These are phyloP conservation scores for Neurospora hispaniola DNA, from an alignment of 495 filamentous ascomycete genomes.

Conservation along the genomic window DNA sequence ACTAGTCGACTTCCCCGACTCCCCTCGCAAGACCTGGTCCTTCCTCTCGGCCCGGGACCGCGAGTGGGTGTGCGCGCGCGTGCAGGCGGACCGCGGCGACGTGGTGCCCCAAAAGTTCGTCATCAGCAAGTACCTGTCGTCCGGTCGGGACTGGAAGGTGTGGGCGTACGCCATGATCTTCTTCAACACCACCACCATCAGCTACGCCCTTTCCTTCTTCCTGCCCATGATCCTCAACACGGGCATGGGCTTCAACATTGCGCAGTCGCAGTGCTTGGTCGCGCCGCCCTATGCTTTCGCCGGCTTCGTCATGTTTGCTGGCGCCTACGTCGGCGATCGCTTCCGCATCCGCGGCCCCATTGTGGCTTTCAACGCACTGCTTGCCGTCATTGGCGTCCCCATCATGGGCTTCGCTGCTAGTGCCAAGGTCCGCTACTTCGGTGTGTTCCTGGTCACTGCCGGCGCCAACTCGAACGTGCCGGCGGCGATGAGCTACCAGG, in stretches of 20 bases:
- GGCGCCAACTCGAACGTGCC: conserved; percentile 53
- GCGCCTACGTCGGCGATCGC: conserved; percentile 45
- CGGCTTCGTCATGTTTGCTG: conserved; percentile 46
- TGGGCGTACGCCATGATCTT: conserved; percentile 53
- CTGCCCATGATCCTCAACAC: conserved; percentile 50
- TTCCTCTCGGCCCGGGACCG: conserved; percentile 41
- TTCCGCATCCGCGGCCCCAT: conserved; percentile 47
- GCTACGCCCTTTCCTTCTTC: conserved; percentile 59
- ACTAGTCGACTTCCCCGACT: conserved; percentile 52
- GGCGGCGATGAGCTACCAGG: conserved; percentile 49
- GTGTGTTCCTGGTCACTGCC: conserved; percentile 51
- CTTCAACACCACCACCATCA: conserved; percentile 47
- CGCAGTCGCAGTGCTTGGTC: conserved; percentile 47
- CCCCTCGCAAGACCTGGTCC: conserved; percentile 37
- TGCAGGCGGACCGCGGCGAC: conserved; percentile 50
- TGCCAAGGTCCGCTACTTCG: conserved; percentile 47
- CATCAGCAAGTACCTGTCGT: conserved; percentile 37
- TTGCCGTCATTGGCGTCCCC: conserved; percentile 37
- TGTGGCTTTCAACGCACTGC: conserved; percentile 41
- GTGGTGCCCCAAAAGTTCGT: conserved; percentile 39
- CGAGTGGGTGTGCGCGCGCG: conserved; percentile 46
- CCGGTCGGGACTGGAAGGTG: conserved; percentile 45
- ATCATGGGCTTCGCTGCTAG: conserved; percentile 43
- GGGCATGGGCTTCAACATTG: conserved; percentile 49
- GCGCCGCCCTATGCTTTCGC: conserved; percentile 54